Percentiles rank a stretch among this genome's conserved stretches.
Conservation (phyloP, 139 green algal species). For the Pleodorina starrii region DNA sequence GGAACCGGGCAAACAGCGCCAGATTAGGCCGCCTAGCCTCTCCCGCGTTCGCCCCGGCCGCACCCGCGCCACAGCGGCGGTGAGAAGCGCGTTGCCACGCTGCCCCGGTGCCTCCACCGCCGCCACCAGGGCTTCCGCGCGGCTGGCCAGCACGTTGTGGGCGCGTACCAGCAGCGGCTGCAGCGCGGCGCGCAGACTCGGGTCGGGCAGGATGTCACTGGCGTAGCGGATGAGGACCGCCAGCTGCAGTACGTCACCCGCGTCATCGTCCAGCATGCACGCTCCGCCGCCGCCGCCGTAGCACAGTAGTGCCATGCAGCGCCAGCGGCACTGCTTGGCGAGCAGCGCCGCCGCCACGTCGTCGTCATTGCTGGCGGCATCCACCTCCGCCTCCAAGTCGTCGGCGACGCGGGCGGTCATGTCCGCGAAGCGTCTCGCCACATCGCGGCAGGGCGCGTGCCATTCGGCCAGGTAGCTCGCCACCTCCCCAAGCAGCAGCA, state of each 20-base stretch:
- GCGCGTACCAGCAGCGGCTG: slow-evolving; percentile 37
- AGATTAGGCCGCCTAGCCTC: too few species aligned
- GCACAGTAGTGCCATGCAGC: slow-evolving; percentile 49
- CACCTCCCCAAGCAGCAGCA: slow-evolving; percentile 65
- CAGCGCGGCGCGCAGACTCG: background rate
- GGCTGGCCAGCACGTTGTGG: slow-evolving; percentile 43
- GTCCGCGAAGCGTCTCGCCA: slow-evolving; percentile 61
- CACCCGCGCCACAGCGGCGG: background rate
- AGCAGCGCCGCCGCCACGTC: slow-evolving; percentile 26
- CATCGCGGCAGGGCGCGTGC: background rate
- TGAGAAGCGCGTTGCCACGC: background rate
- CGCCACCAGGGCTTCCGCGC: background rate
- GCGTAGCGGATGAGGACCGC: slow-evolving; percentile 57
- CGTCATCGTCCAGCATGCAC: slow-evolving; percentile 24
- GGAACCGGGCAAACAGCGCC: background rate
- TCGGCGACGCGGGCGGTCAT: slow-evolving; percentile 59
- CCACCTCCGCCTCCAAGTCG: background rate
- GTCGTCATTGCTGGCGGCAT: background rate
- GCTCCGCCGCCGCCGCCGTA: slow-evolving; percentile 22
- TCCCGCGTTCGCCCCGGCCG: background rate
- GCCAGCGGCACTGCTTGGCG: slow-evolving; percentile 52
- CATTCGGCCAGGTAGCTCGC: slow-evolving; percentile 59
- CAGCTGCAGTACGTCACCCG: slow-evolving; percentile 32
- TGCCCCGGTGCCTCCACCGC: background rate
- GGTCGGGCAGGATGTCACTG: slow-evolving; percentile 42